These are phyloP conservation scores for Sporothrix euskadiensis DNA, from an alignment of 2,329 filamentous ascomycete genomes.

Conservation along the genomic window DNA sequence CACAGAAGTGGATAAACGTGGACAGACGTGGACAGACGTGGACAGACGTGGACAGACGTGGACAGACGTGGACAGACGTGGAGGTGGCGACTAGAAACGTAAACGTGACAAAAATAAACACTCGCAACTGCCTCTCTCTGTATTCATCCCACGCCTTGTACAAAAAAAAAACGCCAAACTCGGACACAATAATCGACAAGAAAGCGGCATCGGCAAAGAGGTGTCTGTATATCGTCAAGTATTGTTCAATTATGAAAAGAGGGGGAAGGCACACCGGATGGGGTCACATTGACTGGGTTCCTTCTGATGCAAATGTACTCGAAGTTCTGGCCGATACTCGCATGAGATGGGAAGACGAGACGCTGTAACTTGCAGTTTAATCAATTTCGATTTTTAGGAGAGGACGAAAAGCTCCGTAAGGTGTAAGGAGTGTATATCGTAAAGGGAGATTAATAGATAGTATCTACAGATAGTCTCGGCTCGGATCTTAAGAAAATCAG, in stretches of 20 bases:
- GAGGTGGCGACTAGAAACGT: conserved; percentile 8
- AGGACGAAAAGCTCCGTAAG: background rate
- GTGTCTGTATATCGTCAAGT: background rate
- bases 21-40: too few species aligned
- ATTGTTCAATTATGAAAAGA: background rate
- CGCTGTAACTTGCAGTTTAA: background rate
- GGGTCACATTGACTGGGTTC: background rate
- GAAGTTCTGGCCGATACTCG: background rate
- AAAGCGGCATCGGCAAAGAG: background rate
- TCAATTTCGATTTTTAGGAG: background rate
- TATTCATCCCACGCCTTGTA: background rate
- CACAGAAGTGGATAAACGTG: background rate
- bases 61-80: background rate
- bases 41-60: too few species aligned
- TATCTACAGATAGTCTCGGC: background rate
- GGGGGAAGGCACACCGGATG: background rate
- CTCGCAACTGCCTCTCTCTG: background rate
- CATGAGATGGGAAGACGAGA: background rate
- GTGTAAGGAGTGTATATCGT: background rate
- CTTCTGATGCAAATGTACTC: background rate
- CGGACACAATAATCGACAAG: background rate
- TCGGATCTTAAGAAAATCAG: background rate
- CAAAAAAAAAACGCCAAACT: background rate
- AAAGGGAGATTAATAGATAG: background rate
- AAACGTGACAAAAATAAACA: conserved; percentile 5